Evolutionary conservation across 352 stramenopile genomes (phyloP), one percentile per base, ranked within the genome.

Genomic region (Thalassiosira ordinaria): DNA sequence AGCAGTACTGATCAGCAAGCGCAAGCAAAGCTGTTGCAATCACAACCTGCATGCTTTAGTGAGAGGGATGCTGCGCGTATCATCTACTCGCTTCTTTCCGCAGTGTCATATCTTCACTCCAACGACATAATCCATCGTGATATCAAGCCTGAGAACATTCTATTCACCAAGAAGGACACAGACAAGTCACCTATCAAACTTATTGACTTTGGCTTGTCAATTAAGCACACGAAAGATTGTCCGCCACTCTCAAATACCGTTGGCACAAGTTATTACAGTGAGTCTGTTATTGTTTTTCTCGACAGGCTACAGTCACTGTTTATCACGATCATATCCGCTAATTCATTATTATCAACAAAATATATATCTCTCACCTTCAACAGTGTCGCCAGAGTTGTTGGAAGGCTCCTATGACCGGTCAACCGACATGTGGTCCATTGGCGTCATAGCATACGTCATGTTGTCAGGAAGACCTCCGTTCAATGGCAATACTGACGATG

Each of bases 121-220:
- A 92, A 94, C 78, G 91, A 90, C 14, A 95, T 97, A 59, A 98
- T 97, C 82, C 97, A 99, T 78, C 94, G 97, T 26, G 97, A 99
- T 85, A 90, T 99, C 44, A 99, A 99, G 91, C 92, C 97, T 0
- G 97, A 99, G 75, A 99, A 99, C 63, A 90, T 94, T 60, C 91
- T 98, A 20, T 98, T 99, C 69, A 94, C 94, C 56, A 96, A 95
- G 11, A 83, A 87, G n/a, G n/a, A n/a, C n/a, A 91, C 89, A 22
- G 90, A 51, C 4, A 93, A 97, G 60, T 92, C 92, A 1, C 95
- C 98, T 78, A 90, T 99, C 37, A 99, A 99, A 88, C 96, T 99
- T 78, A 99, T 99, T 81, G 97, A 99, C 89, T 99, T 99, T 90
- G 97, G 97, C 8, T 92, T 99, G n/a, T n/a, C n/a, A n/a, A n/a